phyloP scores from a whole-genome alignment of 441 rosid species.

The Jatropha podagrica region DNA sequence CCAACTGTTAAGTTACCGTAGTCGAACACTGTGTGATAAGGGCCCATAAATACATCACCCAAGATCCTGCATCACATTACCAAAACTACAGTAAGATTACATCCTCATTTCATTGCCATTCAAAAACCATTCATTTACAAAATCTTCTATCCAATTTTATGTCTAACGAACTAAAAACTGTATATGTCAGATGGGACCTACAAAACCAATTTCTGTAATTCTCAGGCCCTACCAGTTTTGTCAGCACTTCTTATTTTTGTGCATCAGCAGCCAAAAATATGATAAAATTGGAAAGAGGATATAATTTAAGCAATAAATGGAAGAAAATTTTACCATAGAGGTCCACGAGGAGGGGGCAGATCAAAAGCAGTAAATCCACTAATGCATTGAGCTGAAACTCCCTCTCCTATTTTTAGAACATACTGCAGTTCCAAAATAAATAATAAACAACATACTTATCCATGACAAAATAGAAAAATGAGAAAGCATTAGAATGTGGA shows the following conservation, averaged over 20 bases:
- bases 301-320: neutral
- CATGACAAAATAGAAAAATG: neutral
- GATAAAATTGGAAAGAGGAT: neutral
- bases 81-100: too few relatives aligned
- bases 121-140: too few relatives aligned
- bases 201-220: neutral
- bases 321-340: slow-evolving; percentile 58
- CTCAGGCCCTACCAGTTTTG: neutral
- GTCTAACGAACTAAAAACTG: neutral
- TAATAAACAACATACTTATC: neutral
- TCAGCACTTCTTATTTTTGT: neutral
- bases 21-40: slow-evolving; percentile 84
- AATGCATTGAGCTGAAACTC: slow-evolving; percentile 67
- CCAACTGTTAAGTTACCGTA: slow-evolving; percentile 68
- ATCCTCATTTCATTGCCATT: too few relatives aligned
- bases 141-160: neutral
- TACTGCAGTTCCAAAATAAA: slow-evolving; percentile 37
- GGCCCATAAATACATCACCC: slow-evolving; percentile 85
- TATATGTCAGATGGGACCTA: neutral
- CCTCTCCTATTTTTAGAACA: slow-evolving; percentile 68
- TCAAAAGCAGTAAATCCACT: slow-evolving; percentile 80
- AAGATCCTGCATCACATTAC: slow-evolving; percentile 52
- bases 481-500: neutral
- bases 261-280: neutral
- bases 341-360: slow-evolving; percentile 78